Evolutionary conservation across 306 rosid species (phyloP).

Genomic region (Lupinus albus): DNA sequence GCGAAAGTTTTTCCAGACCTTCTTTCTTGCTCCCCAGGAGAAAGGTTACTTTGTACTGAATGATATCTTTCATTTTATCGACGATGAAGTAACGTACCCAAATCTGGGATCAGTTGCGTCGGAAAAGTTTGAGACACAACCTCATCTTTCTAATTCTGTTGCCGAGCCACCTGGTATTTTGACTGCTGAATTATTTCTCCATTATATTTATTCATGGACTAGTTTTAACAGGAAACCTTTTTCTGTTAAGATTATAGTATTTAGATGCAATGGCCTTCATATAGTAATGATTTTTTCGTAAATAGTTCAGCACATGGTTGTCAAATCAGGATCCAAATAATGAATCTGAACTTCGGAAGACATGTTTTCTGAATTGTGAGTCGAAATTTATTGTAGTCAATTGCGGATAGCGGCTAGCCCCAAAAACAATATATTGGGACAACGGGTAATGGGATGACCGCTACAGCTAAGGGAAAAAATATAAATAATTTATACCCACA

Average conservation of each 20-base stretch:
- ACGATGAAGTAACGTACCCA: slow-evolving; percentile 50
- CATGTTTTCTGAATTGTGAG: too few species aligned
- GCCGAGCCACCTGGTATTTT: slow-evolving; percentile 61
- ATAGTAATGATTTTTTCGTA: background rate
- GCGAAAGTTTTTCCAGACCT: slow-evolving; percentile 68
- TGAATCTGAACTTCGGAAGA: too few species aligned
- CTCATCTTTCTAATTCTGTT: slow-evolving; percentile 48
- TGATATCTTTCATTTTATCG: slow-evolving; percentile 66
- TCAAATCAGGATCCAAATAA: too few species aligned
- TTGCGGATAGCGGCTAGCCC: too few species aligned
- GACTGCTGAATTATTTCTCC: background rate
- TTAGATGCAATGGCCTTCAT: background rate
- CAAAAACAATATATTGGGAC: too few species aligned
- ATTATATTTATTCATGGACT: background rate
- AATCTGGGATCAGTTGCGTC: slow-evolving; percentile 43
- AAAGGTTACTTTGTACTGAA: slow-evolving; percentile 70
- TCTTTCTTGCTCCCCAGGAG: slow-evolving; percentile 76
- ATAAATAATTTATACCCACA: too few species aligned
- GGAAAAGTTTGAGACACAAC: slow-evolving; percentile 52
- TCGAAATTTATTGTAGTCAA: too few species aligned
- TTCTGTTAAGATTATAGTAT: background rate
- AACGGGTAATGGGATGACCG: too few species aligned
- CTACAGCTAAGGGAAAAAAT: too few species aligned
- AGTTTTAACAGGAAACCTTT: background rate
- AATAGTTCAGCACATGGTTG: background rate